phyloP scores from a whole-genome alignment of 2,329 filamentous ascomycete genomes.

The Aureobasidium sp. region DNA sequence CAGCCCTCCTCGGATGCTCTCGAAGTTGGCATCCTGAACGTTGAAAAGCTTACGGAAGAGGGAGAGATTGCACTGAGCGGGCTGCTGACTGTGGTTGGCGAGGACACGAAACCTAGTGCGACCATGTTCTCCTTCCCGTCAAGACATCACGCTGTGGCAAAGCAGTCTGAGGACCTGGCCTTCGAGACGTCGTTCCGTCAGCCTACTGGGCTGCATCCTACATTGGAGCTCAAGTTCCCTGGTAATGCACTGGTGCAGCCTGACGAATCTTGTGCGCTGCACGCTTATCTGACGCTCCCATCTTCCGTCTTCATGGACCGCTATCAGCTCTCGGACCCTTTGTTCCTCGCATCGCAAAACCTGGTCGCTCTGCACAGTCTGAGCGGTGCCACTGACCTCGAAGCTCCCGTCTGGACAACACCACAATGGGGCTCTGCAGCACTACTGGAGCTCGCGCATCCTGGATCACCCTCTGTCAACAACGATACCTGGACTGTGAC shows the following conservation, averaged over 20 bases:
- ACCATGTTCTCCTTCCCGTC: conserved; percentile 78
- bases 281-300: conserved; percentile 77
- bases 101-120: conserved; percentile 60
- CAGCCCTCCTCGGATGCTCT: conserved; percentile 43
- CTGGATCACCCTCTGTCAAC: conserved; percentile 25
- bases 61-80: conserved; percentile 74
- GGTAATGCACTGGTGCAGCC: conserved; percentile 40
- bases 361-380: conserved; percentile 59
- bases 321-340: conserved; percentile 67
- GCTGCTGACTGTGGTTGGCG: conserved; percentile 66
- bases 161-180: conserved; percentile 27
- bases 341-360: conserved; percentile 76
- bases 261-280: conserved; percentile 55
- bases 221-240: conserved; percentile 58
- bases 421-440: conserved; percentile 69
- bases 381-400: conserved; percentile 73
- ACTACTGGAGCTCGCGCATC: conserved; percentile 62
- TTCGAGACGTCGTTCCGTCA: conserved; percentile 55
- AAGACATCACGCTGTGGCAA: conserved; percentile 56
- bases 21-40: conserved; percentile 71
- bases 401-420: conserved; percentile 77
- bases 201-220: conserved; percentile 78
- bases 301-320: conserved; percentile 75
- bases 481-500: conserved; percentile 49
- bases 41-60: conserved; percentile 53